Evolutionary conservation across 257 asterid species (phyloP).

Genomic region (Solanum virginianum): DNA sequence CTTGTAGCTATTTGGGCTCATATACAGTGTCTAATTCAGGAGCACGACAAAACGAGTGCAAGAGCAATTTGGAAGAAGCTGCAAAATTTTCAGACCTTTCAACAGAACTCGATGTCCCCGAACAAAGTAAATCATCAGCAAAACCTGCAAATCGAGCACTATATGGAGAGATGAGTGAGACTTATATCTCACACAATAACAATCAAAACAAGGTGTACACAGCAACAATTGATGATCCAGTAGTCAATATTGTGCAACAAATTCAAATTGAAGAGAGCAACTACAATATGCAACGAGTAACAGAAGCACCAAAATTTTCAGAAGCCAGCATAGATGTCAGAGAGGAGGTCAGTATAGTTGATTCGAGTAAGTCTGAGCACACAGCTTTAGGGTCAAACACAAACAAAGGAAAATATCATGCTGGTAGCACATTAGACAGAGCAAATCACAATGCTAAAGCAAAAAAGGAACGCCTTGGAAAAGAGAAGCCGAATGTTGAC

Average conservation of each 20-base stretch:
- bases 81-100: background rate
- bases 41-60: background rate
- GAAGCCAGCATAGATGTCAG: constrained; percentile 23
- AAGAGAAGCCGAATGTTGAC: constrained; percentile 38
- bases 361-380: constrained; percentile 5
- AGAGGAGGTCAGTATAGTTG: constrained; percentile 25
- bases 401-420: constrained; percentile 8
- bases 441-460: constrained; percentile 14
- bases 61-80: background rate
- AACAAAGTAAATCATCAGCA: constrained; percentile 50
- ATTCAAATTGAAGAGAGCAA: constrained; percentile 17
- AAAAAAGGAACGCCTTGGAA: constrained; percentile 30
- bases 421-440: constrained; percentile 14
- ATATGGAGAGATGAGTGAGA: constrained; percentile 24
- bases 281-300: constrained; percentile 20
- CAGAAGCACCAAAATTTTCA: constrained; percentile 13
- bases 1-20: background rate
- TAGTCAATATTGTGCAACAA: constrained; percentile 11
- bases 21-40: background rate
- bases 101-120: constrained; percentile 24
- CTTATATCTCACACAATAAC: constrained; percentile 17
- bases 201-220: constrained; percentile 15
- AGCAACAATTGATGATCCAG: constrained; percentile 12
- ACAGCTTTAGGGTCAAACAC: constrained; percentile 15
- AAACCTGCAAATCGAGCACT: constrained; percentile 48